Evolutionary conservation across 148 eudicot species (phyloP).

Genomic region (Chenopodium berlandieri): DNA sequence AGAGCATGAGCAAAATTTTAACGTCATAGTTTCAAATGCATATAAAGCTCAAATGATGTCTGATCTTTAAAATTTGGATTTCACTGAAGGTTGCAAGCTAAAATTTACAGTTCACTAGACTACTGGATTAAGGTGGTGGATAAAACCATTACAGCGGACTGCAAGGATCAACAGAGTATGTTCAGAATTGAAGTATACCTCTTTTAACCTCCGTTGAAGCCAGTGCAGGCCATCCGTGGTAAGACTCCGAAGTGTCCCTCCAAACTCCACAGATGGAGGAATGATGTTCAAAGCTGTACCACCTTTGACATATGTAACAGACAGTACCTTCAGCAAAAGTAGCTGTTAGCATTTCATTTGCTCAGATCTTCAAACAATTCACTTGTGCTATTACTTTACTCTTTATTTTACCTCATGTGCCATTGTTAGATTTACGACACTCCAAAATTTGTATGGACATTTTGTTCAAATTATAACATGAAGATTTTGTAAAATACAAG

Average conservation of each 20-base stretch:
- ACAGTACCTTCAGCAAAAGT: slow-evolving; percentile 61
- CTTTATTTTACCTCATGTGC: not conserved
- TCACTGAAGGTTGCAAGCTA: not conserved
- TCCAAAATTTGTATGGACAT: not conserved
- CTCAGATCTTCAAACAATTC: not conserved
- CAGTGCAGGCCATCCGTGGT: slow-evolving; percentile 65
- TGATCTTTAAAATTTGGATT: not conserved
- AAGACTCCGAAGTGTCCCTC: slow-evolving; percentile 81
- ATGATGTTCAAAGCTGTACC: slow-evolving; percentile 53
- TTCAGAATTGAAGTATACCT: slow-evolving; percentile 41
- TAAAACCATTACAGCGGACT: not conserved
- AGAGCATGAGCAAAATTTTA: not conserved
- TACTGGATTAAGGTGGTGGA: not conserved
- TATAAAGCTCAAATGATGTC: not conserved
- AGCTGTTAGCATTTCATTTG: slow-evolving; percentile 11
- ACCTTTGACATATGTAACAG: slow-evolving; percentile 70
- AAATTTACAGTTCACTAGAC: not conserved
- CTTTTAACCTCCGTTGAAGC: slow-evolving; percentile 57
- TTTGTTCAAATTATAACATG: not conserved
- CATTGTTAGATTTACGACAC: not conserved
- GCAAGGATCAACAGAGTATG: not conserved
- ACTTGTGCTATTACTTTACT: not conserved
- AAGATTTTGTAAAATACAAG: not conserved
- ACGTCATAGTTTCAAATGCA: not conserved
- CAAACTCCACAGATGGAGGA: slow-evolving; percentile 63